Base-by-base conservation (phyloP, 179 eudicot genomes). In the Camellia oleifera region DNA sequence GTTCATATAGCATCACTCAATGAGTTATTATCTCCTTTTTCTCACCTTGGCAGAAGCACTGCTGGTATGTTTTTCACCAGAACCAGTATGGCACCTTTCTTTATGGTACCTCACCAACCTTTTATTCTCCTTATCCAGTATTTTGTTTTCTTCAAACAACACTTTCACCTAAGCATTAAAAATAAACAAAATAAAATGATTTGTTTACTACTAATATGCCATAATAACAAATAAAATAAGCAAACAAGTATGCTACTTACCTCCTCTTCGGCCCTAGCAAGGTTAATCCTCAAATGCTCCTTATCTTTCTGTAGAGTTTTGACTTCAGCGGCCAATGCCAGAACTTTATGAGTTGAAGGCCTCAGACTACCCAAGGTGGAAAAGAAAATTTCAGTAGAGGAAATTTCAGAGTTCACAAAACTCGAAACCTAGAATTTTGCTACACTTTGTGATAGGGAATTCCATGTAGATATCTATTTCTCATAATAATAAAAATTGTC, bases 261-360 rank as follows among this genome's bases (percentile, higher is more conserved):
- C 98, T 94, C 98, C 75, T 90, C 97, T 85, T 94, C 98, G 15
- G 98, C 97, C 83, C 81, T 87, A 76, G 76, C 76, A 73, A 94
- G 94, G 88, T 94, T 94, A 60, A 87, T 78, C 81, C 84, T 85
- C 20, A 94, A 64, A 80, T 89, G 89, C 10, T 93, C 97, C 81
- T 94, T 91, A 57, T 90, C 98, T 72, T 87, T 88, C 77, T 90
- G 84, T 64, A 93, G 75, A 7, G 62, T 78, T 69, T 83, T 84
- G 20, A 79, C 79, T 70, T 85, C 87, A 69, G 94, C 89, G 15
- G 87, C 94, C 73, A 94, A 75, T 45, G 91, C 86, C 64, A 94
- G 74, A 69, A 90, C 79, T 40, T 88, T 88, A 82, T 71, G 88
- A n/a, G 96, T 89, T 72, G 83, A 86, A 26, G 94, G 93, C 79